Evolutionary conservation across 164 flowering plant species (phyloP).

Genomic region (Dillenia turbinata): DNA sequence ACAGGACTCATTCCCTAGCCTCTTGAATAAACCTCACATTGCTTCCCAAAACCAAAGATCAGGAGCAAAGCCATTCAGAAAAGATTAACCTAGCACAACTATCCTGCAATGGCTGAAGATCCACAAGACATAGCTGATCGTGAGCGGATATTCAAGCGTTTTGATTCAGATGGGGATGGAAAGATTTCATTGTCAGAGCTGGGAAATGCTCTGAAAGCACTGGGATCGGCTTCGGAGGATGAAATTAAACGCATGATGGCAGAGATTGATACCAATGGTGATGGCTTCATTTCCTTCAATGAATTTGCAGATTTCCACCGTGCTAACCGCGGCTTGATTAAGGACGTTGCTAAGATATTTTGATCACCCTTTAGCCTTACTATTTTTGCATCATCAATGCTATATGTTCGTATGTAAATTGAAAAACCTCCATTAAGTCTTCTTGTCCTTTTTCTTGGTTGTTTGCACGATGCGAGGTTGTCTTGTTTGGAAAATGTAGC

Average conservation of each 20-base stretch:
- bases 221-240: conserved; percentile 36
- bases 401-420: background rate
- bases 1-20: background rate
- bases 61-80: background rate
- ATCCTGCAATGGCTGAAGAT: conserved; percentile 29
- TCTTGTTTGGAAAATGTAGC: too few species aligned
- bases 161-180: conserved; percentile 56
- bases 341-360: conserved; percentile 57
- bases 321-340: conserved; percentile 52
- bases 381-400: background rate
- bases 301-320: conserved; percentile 42
- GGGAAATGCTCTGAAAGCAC: conserved; percentile 42
- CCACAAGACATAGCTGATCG: conserved; percentile 19
- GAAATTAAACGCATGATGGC: conserved; percentile 53
- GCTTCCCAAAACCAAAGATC: background rate
- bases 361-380: conserved; percentile 5
- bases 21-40: background rate
- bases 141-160: conserved; percentile 49
- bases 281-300: conserved; percentile 51
- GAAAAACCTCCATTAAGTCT: too few species aligned
- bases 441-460: too few species aligned
- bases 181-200: conserved; percentile 50
- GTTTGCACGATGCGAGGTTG: too few species aligned
- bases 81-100: background rate
- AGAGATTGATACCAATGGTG: conserved; percentile 62